Conservation (phyloP, 441 rosid genomes). For the Jatropha podagrica region DNA sequence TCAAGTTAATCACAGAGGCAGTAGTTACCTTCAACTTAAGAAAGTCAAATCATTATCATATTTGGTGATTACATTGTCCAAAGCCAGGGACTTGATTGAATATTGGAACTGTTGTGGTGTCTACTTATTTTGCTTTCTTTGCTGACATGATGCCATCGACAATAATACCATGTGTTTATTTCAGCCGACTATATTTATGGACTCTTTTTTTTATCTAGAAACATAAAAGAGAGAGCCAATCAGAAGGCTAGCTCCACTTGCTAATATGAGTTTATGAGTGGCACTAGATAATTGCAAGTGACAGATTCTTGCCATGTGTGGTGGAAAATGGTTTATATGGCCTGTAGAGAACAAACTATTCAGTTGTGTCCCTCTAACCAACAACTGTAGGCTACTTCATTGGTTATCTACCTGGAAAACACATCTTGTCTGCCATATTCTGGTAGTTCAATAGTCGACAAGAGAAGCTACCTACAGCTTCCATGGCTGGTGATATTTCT, state of each 20-base stretch:
- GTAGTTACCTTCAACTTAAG: background rate
- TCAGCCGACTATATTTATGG: background rate
- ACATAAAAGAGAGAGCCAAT: background rate
- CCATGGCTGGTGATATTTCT: background rate
- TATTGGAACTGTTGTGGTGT: background rate
- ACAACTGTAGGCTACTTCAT: background rate
- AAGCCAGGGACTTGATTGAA: background rate
- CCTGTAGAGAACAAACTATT: background rate
- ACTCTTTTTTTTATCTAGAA: background rate
- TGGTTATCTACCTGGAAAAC: slow-evolving; percentile 15
- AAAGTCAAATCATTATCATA: background rate
- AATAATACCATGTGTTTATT: background rate
- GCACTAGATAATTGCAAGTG: background rate
- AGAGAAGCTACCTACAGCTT: background rate
- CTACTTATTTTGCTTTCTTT: background rate
- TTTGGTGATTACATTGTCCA: slow-evolving; percentile 5
- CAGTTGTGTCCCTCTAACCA: background rate
- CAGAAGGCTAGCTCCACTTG: background rate
- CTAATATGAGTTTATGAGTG: background rate
- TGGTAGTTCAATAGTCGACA: background rate
- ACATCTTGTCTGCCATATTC: background rate
- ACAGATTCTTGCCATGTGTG: background rate
- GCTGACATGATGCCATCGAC: background rate
- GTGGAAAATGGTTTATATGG: background rate
- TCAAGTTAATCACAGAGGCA: background rate